Evolutionary conservation across 2,329 filamentous ascomycete genomes (phyloP), one percentile per base, ranked within the genome.

Genomic region (Hymenoscyphus occultus): DNA sequence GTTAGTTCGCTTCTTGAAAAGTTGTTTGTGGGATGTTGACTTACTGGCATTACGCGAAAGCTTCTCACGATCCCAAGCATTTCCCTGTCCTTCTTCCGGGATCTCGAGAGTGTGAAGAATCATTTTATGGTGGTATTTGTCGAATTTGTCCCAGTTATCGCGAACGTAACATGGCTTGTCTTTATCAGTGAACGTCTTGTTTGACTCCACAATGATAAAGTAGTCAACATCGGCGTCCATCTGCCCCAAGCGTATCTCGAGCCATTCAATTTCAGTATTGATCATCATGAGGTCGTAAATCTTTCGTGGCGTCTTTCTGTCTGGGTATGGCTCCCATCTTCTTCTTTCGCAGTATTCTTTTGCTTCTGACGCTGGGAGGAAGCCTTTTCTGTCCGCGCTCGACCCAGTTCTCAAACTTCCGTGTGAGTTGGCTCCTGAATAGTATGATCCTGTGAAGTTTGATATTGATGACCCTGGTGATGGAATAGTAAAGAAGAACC

Each of bases 231-330:
- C 76, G 56, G 82, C 75, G 63, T 83, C 83, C n/a, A 86, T 80
- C 3, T 83, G 83, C 71, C 85, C 81, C 5, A 89, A 78, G 14
- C 86, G 83, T 59, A 89, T 83, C 35, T 89, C 86, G 42, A 89
- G 79, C 80, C 84, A 86, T 76, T 89, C 86, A n/a, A 89, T 78
- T 75, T 89, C 86, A 3, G 80, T 83, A 68, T 86, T 86, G 71
- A 88, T 76, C 78, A 88, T 82, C 70, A 87, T 79, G 1, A 89
- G 78, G 72, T 89, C 86, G 73, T 85, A 86, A 39, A 86, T 77
- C 72, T 83, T 84, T 61, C 83, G 79, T 19, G 12, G 61, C 12
- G 22, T 35, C 32, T 63, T 39, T 58, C 61, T 56, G 19, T 59
- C 31, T 19, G 61, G 61, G 56, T 63, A 63, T 39, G 54, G 61